Evolutionary conservation across 2,329 filamentous ascomycete genomes (phyloP), one percentile per base, ranked within the genome.

Genomic region (Fusarium sp.): DNA sequence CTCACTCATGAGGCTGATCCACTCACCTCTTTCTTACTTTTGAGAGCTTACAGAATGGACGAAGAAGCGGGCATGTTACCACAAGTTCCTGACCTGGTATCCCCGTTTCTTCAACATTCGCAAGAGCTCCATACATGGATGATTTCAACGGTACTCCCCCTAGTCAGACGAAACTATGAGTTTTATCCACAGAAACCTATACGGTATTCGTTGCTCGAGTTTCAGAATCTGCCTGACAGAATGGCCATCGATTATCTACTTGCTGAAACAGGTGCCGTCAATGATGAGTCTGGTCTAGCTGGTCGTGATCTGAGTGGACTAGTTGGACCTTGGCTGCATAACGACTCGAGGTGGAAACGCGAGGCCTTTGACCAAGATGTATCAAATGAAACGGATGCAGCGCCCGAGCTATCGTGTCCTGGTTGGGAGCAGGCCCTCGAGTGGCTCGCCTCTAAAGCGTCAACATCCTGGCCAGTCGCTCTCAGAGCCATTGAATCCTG

Each of bases 321-420:
- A 41, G 82, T 95, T 54, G 91, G 90, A 1, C 93, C 93, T 4
- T 95, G 93, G 93, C 83, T 94, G 53, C 90, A 92, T 75, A 90
- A 89, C 49, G 85, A 90, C 55, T 85, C 81, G 25, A 87, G 91
- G 59, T 90, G 91, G 84, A 87, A 65, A 27, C 52, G 65, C 3
- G 56, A 69, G 31, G 50, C 66, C 45, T 62, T 62, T 25, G 57
- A 47, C 17, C 41, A 54, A 35, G 58, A 63, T 36, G 35, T 39
- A 20, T 47, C 62, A 17, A 56, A 41, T 33, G 49, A 86, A 66
- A 66, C 72, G 13, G 73, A 58, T 47, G 56, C 79, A 81, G 61
- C 67, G 46, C 74, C 74, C 20, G 74, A 79, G 11, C 62, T 80
- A 55, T 80, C 84, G 62, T 86, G 88, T 80, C 79, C 87, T 45